phyloP scores from a whole-genome alignment of 1,284 basidiomycete genomes.

The Rugosomyces carneus region DNA sequence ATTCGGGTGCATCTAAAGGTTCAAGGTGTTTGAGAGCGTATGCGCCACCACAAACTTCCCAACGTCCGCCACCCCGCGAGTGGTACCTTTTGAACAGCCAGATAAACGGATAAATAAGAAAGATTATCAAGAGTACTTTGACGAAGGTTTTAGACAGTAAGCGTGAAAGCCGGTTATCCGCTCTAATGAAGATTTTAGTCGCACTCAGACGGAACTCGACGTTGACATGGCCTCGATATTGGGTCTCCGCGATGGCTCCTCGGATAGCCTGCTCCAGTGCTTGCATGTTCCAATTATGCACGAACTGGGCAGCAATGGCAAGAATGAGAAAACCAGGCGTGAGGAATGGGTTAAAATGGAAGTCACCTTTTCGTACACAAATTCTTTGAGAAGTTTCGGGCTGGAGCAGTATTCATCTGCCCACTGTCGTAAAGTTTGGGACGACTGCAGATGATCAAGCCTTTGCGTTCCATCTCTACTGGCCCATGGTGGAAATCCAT shows the following conservation, averaged over 20 bases:
- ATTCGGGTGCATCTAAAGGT: constrained; percentile 15
- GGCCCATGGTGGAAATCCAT: constrained; percentile 38
- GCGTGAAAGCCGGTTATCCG: constrained; percentile 52
- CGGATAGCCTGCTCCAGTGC: constrained; percentile 45
- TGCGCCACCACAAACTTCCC: constrained; percentile 61
- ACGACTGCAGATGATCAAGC: constrained; percentile 32
- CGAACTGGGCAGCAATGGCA: constrained; percentile 28
- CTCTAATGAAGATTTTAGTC: constrained; percentile 51
- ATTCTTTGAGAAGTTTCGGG: constrained; percentile 54
- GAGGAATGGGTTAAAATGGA: background rate
- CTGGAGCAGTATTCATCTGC: constrained; percentile 63
- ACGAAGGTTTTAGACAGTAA: constrained; percentile 57
- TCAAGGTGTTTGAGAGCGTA: constrained; percentile 50
- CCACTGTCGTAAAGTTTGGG: constrained; percentile 59
- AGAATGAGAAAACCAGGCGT: background rate
- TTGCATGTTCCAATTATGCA: constrained; percentile 56
- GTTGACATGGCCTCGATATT: constrained; percentile 44
- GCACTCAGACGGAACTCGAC: constrained; percentile 41
- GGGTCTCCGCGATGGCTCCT: constrained; percentile 43
- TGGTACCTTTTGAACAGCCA: constrained; percentile 64
- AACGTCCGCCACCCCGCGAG: constrained; percentile 50
- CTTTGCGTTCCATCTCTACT: constrained; percentile 15
- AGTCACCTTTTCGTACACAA: constrained; percentile 52
- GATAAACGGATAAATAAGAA: constrained; percentile 64
- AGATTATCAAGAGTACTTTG: constrained; percentile 53